Conservation (phyloP, 106 monocot genomes). For the Dioscorea alata region DNA sequence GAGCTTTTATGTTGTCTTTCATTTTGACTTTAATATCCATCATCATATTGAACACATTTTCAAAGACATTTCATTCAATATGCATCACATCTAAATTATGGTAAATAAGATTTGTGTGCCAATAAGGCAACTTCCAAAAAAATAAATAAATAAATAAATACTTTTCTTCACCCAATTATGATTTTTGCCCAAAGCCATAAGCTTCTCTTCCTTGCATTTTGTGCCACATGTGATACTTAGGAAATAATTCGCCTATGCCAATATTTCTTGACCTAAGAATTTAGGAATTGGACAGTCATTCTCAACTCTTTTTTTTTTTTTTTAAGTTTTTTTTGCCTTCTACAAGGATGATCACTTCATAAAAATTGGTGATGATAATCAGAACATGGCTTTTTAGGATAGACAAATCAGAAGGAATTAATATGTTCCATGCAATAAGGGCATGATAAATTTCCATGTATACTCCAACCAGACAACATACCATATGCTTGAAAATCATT, state of each 20-base stretch:
- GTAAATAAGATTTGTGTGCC: neutral
- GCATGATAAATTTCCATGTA: constrained; percentile 8
- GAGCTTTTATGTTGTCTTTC: constrained; percentile 4
- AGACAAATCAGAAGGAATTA: neutral
- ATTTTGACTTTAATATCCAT: constrained; percentile 2
- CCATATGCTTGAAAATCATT: constrained; percentile 15
- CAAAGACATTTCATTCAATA: constrained; percentile 13
- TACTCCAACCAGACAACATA: constrained; percentile 16
- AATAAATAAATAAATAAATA: no score
- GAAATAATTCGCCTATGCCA: no score
- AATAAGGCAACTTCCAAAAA: constrained; percentile 10
- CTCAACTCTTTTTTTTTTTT: no score
- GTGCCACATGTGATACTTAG: neutral
- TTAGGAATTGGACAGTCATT: neutral
- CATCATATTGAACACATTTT: constrained; percentile 5
- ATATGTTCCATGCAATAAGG: neutral
- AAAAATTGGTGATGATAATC: no score
- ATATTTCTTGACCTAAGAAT: neutral
- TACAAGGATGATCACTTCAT: no score
- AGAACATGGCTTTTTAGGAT: no score
- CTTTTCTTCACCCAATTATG: constrained; percentile 14
- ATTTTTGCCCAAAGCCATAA: neutral
- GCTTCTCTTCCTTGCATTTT: neutral
- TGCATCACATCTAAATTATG: no score
- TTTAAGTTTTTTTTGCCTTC: no score